phyloP scores from a whole-genome alignment of 495 filamentous ascomycete genomes.

The Aspergillus panamensis region DNA sequence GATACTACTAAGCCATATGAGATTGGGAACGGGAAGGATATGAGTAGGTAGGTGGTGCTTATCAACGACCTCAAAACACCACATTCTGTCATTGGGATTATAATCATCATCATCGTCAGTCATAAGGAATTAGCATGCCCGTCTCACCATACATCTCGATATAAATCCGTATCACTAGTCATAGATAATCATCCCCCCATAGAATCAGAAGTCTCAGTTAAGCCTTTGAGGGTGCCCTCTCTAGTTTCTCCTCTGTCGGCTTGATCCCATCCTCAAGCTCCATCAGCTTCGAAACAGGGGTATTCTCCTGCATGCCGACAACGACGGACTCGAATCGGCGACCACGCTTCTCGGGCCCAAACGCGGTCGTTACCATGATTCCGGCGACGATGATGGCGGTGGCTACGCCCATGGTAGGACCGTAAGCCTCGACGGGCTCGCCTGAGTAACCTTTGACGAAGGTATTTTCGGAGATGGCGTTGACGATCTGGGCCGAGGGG shows the following conservation, averaged over 20 bases:
- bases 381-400: constrained; percentile 65
- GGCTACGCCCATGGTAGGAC: constrained; percentile 64
- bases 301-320: constrained; percentile 50
- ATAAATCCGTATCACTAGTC: no score
- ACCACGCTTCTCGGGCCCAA: constrained; percentile 60
- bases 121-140: no score
- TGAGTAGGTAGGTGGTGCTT: constrained; percentile 8
- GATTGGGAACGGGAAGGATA: constrained; percentile 14
- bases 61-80: not conserved
- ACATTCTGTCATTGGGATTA: no score
- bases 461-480: constrained; percentile 57
- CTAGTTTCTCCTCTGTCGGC: constrained; percentile 7
- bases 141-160: no score
- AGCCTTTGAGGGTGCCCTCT: not conserved
- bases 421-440: constrained; percentile 58
- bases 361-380: constrained; percentile 55
- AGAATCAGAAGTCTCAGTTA: not conserved
- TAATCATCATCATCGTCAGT: no score
- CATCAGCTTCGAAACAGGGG: constrained; percentile 10
- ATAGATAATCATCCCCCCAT: no score
- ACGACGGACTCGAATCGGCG: constrained; percentile 59
- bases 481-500: constrained; percentile 68
- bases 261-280: constrained; percentile 21
- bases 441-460: constrained; percentile 46
- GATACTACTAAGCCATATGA: constrained; percentile 10